Base-by-base conservation (phyloP, 139 green algal species). In the Chlamydomonas sp. region DNA sequence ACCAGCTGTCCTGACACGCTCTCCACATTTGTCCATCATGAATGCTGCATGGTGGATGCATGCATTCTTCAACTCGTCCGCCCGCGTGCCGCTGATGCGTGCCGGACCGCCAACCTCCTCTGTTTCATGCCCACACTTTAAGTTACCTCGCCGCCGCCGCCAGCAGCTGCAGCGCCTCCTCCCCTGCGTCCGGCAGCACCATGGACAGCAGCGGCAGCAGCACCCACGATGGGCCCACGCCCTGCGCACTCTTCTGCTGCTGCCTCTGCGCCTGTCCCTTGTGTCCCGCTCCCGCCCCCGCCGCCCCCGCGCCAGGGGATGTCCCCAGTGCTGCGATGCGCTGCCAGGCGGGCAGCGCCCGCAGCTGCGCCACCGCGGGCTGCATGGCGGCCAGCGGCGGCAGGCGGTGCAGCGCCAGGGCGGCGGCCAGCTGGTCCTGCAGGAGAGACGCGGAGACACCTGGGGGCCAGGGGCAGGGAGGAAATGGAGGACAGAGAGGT, bases 121-220 rank as follows among this genome's bases (percentile, higher is more conserved):
- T 49, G 31, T 49, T 49, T 49, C 31, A 49, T 49, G 31, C 31
- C 31, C 31, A 49, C 31, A 49, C 31, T 49, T 49, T 49, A 49
- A 49, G 31, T 49, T 49, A 49, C 31, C 31, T 49, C 31, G 31
- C 49, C 31, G 83, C 83, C 73, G 83, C 71, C 83, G 83, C 83
- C 83, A 87, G 83, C 83, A 87, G 60, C 72, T 76, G 62, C 62
- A 87, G 62, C 73, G 6, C 83, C 83, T 87, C 83, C 17, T 80
- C 64, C 73, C 73, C 16, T 62, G 80, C 0, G 16, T 73, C 61
- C 12, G 83, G 83, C 83, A 87, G 76, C 72, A 80, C 73, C 18
- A 87, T 62, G 31, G 83, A 80, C 61, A 87, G 83, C 83, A 87
- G 74, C 83, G 83, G 83, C 83, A 87, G 31, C 83, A 87, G n/a